phyloP scores from a whole-genome alignment of 202 grass and related monocot species.

The Cymbopogon flexuosus region DNA sequence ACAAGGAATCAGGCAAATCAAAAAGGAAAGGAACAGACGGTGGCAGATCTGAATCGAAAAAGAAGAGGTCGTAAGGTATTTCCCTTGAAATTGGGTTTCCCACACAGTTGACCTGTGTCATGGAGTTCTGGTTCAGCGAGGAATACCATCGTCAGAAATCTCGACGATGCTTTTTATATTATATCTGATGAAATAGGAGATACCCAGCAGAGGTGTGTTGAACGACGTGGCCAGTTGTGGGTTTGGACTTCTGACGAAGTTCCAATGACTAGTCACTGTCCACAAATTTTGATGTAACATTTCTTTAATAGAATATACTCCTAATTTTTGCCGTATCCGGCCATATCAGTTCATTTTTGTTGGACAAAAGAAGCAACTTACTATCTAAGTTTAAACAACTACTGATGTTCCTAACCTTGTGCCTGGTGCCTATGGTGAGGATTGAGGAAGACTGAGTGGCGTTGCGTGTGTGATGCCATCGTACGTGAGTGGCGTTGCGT shows the following conservation, averaged over 20 bases:
- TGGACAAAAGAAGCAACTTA: not conserved
- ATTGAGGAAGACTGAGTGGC: not conserved
- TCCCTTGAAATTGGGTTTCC: not conserved
- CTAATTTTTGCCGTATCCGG: not conserved
- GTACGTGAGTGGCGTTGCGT: not conserved
- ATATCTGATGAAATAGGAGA: not conserved
- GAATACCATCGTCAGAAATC: not conserved
- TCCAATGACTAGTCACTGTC: not conserved
- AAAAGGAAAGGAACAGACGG: slow-evolving; percentile 74
- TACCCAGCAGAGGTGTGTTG: not conserved
- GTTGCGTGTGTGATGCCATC: not conserved
- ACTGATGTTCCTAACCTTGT: not conserved
- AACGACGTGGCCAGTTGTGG: not conserved
- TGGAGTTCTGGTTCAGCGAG: not conserved
- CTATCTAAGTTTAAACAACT: not conserved
- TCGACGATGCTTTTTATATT: not conserved
- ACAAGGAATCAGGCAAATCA: slow-evolving; percentile 36
- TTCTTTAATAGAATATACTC: not conserved
- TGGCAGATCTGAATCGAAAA: slow-evolving; percentile 55
- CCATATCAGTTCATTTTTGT: not conserved
- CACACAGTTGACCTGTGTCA: not conserved
- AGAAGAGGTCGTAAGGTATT: slow-evolving; percentile 43
- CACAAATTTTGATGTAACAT: not conserved
- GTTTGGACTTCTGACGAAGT: not conserved
- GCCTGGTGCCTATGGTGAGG: not conserved